These are phyloP conservation scores for Penicillium sp. DNA, from an alignment of 2,329 filamentous ascomycete genomes.

Conservation along the genomic window DNA sequence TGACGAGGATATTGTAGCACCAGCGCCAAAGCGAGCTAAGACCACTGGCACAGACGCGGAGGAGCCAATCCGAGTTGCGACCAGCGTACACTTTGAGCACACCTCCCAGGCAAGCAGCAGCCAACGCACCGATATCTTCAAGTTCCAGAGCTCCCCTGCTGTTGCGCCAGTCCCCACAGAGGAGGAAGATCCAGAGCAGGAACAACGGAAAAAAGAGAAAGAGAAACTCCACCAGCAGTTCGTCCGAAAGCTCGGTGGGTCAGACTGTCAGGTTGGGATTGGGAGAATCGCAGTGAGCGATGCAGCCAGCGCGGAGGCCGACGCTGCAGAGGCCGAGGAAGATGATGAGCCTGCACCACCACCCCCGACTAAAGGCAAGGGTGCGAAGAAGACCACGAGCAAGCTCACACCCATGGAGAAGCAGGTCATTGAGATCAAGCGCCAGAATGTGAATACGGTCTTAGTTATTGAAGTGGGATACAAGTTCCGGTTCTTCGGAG, in stretches of 20 bases:
- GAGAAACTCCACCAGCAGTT: conserved; percentile 78
- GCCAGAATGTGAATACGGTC: conserved; percentile 82
- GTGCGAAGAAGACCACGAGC: conserved; percentile 68
- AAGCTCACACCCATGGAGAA: conserved; percentile 95
- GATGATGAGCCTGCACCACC: conserved; percentile 50
- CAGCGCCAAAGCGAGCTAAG: conserved; percentile 43
- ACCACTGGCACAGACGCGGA: conserved; percentile 24
- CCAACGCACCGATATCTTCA: conserved; percentile 58
- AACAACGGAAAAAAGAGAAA: conserved; percentile 58
- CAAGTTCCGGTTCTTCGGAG: conserved; percentile 96
- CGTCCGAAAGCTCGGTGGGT: conserved; percentile 82
- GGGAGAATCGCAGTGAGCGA: conserved; percentile 60
- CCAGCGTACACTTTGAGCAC: conserved; percentile 8
- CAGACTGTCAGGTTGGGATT: conserved; percentile 73
- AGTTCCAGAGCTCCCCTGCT: conserved; percentile 55
- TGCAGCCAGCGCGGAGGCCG: conserved; percentile 54
- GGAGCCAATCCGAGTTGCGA: conserved; percentile 9
- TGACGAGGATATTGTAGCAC: conserved; percentile 44
- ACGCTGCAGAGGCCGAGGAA: conserved; percentile 59
- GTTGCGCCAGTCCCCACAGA: conserved; percentile 37
- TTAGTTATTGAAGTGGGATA: conserved; percentile 95
- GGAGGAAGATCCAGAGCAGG: conserved; percentile 48
- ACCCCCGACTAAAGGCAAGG: conserved; percentile 46
- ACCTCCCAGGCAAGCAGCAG: conserved; percentile 39
- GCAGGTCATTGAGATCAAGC: conserved; percentile 91